Conservation (phyloP, 1,284 basidiomycete species). For the Takashimella koratensis region DNA sequence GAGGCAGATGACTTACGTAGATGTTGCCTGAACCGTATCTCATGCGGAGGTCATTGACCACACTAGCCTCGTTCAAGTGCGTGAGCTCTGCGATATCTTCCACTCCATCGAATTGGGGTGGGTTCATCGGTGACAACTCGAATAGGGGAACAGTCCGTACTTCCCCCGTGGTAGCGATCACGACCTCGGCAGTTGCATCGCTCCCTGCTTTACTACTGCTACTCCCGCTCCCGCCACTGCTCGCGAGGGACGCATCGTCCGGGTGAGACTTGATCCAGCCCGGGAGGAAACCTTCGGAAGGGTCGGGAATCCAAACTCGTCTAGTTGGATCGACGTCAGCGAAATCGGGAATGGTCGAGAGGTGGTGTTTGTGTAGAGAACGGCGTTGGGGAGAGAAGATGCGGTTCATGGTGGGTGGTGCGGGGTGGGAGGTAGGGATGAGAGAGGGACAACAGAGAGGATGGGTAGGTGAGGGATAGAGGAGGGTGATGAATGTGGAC, state of each 20-base stretch:
- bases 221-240: too few species aligned
- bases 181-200: constrained; percentile 40
- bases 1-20: constrained; percentile 65
- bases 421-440: constrained; percentile 1
- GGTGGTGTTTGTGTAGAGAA: not conserved
- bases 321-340: constrained; percentile 18
- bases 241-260: constrained; percentile 11
- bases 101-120: constrained; percentile 95
- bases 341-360: not conserved
- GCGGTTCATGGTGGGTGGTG: not conserved
- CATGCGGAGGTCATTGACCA: constrained; percentile 91
- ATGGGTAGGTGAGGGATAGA: not conserved
- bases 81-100: constrained; percentile 99
- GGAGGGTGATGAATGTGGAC: constrained; percentile 10
- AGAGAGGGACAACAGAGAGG: too few species aligned
- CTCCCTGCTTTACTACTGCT: constrained; percentile 11
- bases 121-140: constrained; percentile 90
- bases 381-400: not conserved
- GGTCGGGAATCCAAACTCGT: constrained; percentile 48
- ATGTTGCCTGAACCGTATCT: constrained; percentile 90
- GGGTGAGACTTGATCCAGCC: constrained; percentile 47
- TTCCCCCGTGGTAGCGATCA: constrained; percentile 41
- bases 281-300: constrained; percentile 42
- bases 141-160: constrained; percentile 65
- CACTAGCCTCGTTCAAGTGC: constrained; percentile 96